These are phyloP conservation scores for Solanum virginianum DNA, from an alignment of 257 asterid genomes.

Conservation along the genomic window DNA sequence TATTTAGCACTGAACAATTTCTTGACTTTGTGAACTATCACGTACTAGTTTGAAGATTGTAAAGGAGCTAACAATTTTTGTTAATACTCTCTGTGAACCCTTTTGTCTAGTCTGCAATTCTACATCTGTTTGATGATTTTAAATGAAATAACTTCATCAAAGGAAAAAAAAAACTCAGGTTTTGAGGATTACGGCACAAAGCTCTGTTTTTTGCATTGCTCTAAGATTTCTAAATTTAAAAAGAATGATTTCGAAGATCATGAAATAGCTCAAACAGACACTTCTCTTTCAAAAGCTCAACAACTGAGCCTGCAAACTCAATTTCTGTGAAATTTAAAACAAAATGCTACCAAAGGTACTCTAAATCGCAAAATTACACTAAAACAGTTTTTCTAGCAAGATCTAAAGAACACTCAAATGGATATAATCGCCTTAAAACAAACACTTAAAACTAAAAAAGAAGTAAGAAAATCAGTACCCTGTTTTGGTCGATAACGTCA, in stretches of 20 bases:
- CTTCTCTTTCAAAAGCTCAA: background rate
- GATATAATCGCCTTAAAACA: background rate
- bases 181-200: background rate
- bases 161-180: background rate
- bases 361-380: background rate
- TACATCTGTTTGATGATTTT: background rate
- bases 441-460: constrained; percentile 14
- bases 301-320: background rate
- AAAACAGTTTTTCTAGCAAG: background rate
- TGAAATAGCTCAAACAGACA: background rate
- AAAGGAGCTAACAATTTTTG: background rate
- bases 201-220: background rate
- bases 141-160: background rate
- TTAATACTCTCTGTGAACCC: background rate
- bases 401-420: background rate
- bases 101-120: background rate
- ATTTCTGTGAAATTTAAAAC: background rate
- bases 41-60: background rate
- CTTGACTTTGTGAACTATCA: background rate
- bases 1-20: background rate
- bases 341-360: background rate
- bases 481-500: constrained; percentile 25
- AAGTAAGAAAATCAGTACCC: background rate
- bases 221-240: background rate
- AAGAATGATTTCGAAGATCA: background rate